Percentiles rank a stretch among this genome's conserved stretches.
Conservation (phyloP, 176 grass and related monocot species). For the Aechmea fasciata region DNA sequence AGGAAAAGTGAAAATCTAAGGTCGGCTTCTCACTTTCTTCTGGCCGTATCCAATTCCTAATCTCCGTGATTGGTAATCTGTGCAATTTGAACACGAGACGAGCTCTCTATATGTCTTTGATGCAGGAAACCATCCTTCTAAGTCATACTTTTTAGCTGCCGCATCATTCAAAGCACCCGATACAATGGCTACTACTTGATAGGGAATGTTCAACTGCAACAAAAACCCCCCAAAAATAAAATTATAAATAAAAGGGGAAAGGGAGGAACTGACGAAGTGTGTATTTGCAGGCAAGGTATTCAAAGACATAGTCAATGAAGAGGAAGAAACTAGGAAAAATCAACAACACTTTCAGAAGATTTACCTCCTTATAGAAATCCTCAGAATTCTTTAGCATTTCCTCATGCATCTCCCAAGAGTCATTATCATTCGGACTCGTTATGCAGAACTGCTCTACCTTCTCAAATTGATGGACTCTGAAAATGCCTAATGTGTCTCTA, state of each 20-base stretch:
- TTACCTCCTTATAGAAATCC: slow-evolving; percentile 68
- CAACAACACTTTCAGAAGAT: not conserved
- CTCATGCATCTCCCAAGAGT: slow-evolving; percentile 79
- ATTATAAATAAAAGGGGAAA: not conserved
- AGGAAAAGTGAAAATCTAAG: not conserved
- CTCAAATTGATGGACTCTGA: slow-evolving; percentile 95
- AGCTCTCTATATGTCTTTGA: slow-evolving; percentile 83
- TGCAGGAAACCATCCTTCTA: slow-evolving; percentile 95
- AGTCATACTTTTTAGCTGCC: slow-evolving; percentile 90
- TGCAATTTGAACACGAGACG: slow-evolving; percentile 93
- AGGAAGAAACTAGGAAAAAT: not conserved
- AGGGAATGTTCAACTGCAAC: slow-evolving; percentile 70
- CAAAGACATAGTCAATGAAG: too few species aligned
- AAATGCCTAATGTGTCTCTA: slow-evolving; percentile 79
- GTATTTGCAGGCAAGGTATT: too few species aligned
- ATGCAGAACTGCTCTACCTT: slow-evolving; percentile 92
- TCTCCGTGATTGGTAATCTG: slow-evolving; percentile 85
- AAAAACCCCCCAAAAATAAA: not conserved
- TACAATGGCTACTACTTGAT: slow-evolving; percentile 81
- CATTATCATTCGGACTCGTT: slow-evolving; percentile 60
- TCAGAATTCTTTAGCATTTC: slow-evolving; percentile 90
- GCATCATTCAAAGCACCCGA: slow-evolving; percentile 93
- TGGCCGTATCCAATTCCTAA: slow-evolving; percentile 81
- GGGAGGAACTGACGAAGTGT: too few species aligned
- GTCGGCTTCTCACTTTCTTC: slow-evolving; percentile 54